phyloP scores from a whole-genome alignment of 495 filamentous ascomycete species.

The Extremus antarcticus region DNA sequence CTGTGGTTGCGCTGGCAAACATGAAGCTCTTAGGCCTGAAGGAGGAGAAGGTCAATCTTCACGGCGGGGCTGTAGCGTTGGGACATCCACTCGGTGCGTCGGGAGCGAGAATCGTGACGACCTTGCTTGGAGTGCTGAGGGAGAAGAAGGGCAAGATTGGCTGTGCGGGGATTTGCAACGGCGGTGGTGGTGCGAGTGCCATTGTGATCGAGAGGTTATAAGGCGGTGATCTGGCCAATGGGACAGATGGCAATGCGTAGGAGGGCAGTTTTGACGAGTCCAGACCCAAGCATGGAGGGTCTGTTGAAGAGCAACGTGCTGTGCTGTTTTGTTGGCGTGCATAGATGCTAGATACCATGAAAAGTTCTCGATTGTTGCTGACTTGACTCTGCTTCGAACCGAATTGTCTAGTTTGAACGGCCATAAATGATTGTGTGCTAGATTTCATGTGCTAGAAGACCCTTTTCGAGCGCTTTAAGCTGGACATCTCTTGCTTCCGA shows the following conservation, averaged over 20 bases:
- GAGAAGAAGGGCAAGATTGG: constrained; percentile 90
- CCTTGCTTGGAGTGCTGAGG: constrained; percentile 75
- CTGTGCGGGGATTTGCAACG: constrained; percentile 93
- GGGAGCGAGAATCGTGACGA: constrained; percentile 87
- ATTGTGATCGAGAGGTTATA: constrained; percentile 62
- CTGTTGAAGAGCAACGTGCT: background rate
- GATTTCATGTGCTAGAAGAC: too few relatives aligned
- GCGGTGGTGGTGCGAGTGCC: constrained; percentile 86
- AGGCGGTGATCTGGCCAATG: background rate
- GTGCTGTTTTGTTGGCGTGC: background rate
- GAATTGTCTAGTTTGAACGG: too few relatives aligned
- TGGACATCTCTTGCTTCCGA: too few relatives aligned
- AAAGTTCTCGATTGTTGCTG: too few relatives aligned
- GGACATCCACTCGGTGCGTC: constrained; percentile 91
- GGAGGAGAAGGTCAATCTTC: constrained; percentile 86
- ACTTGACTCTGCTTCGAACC: too few relatives aligned
- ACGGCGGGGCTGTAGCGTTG: constrained; percentile 89
- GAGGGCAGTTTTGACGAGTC: too few relatives aligned
- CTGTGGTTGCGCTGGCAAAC: constrained; percentile 90
- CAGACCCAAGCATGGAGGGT: too few relatives aligned
- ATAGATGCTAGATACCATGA: background rate
- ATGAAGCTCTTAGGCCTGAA: constrained; percentile 72
- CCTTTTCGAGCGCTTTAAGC: too few relatives aligned
- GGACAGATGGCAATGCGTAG: background rate
- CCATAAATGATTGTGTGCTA: too few relatives aligned